A percentile compares a stretch with the other conserved stretches of the same genome.
Evolutionary conservation across 352 stramenopile species (phyloP).

Genomic region (Pythium brassicae): DNA sequence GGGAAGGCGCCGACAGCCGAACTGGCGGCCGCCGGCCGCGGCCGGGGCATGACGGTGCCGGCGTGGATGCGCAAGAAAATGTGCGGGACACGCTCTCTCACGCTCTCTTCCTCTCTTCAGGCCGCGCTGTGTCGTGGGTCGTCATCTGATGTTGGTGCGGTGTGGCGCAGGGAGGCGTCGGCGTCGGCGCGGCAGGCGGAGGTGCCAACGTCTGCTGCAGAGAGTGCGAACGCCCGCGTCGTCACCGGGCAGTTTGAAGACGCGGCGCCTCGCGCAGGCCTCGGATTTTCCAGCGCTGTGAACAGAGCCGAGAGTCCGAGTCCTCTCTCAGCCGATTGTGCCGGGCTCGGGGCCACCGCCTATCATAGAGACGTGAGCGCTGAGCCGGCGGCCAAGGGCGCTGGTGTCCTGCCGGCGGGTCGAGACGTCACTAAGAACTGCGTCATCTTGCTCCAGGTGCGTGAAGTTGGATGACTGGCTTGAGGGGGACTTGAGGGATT

Average conservation of each 20-base stretch:
- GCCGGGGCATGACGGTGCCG: slow-evolving; percentile 87
- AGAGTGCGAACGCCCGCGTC: not conserved
- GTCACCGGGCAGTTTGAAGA: slow-evolving; percentile 59
- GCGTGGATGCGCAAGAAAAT: slow-evolving; percentile 93
- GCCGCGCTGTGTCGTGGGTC: not conserved
- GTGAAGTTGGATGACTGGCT: too few relatives aligned
- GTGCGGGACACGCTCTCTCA: slow-evolving; percentile 20
- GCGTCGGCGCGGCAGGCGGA: slow-evolving; percentile 15
- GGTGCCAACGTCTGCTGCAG: not conserved
- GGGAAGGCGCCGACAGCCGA: slow-evolving; percentile 53
- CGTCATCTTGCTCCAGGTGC: slow-evolving; percentile 34
- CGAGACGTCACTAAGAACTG: slow-evolving; percentile 1
- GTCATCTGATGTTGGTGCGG: not conserved
- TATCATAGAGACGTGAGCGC: not conserved
- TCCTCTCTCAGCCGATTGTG: slow-evolving; percentile 2
- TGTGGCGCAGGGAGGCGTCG: slow-evolving; percentile 55
- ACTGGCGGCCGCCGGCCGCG: slow-evolving; percentile 52
- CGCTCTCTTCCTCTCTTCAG: slow-evolving; percentile 4
- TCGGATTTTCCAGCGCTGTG: slow-evolving; percentile 21
- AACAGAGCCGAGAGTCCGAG: not conserved
- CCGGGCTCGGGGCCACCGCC: not conserved
- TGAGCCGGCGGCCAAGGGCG: not conserved
- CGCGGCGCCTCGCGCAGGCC: slow-evolving; percentile 22
- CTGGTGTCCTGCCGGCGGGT: not conserved
- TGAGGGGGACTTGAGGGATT: not conserved